phyloP scores from a whole-genome alignment of 225 moss, liverwort and hornwort genomes.

The Physcomitrellopsis africana region DNA sequence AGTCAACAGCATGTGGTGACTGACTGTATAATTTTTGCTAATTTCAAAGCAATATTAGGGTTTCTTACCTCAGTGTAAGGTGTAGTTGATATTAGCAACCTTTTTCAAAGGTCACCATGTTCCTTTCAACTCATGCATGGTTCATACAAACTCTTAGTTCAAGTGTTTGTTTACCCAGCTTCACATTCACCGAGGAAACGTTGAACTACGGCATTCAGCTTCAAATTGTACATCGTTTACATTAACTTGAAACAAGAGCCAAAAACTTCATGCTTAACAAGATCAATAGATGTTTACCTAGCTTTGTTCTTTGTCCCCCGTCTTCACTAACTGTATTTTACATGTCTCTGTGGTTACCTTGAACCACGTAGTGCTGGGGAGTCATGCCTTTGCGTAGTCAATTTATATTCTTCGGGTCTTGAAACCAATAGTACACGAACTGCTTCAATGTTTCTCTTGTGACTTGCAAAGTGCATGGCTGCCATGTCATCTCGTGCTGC shows the following conservation, averaged over 20 bases:
- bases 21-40: too few species aligned
- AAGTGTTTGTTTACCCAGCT: too few species aligned
- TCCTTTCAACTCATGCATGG: too few species aligned
- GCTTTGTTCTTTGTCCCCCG: constrained; percentile 85
- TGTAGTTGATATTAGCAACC: too few species aligned
- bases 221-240: constrained; percentile 25
- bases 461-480: constrained; percentile 86
- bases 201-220: constrained; percentile 46
- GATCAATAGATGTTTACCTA: constrained; percentile 70
- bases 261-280: constrained; percentile 58
- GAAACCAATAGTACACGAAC: constrained; percentile 66
- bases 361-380: constrained; percentile 81
- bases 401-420: constrained; percentile 67
- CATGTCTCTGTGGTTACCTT: constrained; percentile 65
- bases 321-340: constrained; percentile 59
- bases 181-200: too few species aligned
- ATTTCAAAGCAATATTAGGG: too few species aligned
- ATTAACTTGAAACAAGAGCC: constrained; percentile 42
- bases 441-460: constrained; percentile 76
- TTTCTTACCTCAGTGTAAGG: too few species aligned
- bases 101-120: too few species aligned
- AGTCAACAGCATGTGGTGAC: too few species aligned
- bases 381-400: constrained; percentile 71
- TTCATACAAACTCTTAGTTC: too few species aligned
- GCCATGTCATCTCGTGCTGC: constrained; percentile 84